phyloP scores from a whole-genome alignment of 2,329 filamentous ascomycete species.

The Apiospora rasikravindrae region DNA sequence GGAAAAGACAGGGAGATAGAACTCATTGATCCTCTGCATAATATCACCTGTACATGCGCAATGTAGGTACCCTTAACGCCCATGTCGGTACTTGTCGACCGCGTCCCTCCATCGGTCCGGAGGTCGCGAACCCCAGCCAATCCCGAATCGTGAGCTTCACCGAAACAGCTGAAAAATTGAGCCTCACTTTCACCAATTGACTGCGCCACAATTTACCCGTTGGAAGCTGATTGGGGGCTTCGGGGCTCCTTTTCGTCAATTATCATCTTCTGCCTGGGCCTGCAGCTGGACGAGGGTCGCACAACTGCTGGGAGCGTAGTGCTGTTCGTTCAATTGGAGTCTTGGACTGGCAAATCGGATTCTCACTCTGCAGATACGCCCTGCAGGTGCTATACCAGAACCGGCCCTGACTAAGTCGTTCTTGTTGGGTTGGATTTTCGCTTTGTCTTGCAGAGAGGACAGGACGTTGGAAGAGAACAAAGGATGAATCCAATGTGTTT shows the following conservation, averaged over 20 bases:
- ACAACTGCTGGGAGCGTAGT: background rate
- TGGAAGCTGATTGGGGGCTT: conserved; percentile 4
- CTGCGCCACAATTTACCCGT: conserved; percentile 9
- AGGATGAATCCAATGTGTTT: background rate
- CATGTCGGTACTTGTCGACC: background rate
- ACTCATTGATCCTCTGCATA: background rate
- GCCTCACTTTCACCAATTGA: background rate
- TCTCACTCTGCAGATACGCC: conserved; percentile 1
- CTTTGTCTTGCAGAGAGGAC: background rate
- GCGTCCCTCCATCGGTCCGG: conserved; percentile 2
- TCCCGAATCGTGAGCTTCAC: conserved; percentile 7
- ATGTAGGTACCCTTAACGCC: background rate
- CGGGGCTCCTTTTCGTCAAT: background rate
- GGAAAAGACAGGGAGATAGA: background rate
- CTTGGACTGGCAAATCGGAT: background rate
- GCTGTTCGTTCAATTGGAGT: background rate
- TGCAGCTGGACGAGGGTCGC: background rate
- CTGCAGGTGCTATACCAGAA: conserved; percentile 2
- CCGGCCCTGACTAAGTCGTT: background rate
- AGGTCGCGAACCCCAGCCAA: background rate
- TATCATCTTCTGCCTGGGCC: background rate
- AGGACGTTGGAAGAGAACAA: background rate
- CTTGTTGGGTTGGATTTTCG: background rate
- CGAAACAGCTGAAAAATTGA: background rate
- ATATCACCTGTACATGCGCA: background rate